Evolutionary conservation across 208 protist species (phyloP).

Genomic region (Spongospora subterranea): DNA sequence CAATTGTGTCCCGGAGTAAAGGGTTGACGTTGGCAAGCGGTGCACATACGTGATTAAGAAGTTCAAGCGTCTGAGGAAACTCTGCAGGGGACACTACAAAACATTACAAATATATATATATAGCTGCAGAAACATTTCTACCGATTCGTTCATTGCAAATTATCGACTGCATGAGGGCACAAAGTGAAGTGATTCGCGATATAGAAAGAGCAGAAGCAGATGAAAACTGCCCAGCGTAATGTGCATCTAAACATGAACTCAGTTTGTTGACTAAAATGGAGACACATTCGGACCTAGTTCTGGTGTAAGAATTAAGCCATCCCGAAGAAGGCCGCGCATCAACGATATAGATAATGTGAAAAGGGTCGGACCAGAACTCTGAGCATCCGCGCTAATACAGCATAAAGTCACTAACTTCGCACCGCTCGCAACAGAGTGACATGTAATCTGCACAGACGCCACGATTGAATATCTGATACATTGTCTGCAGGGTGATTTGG

Average conservation of each 20-base stretch:
- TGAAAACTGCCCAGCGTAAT: slow-evolving; percentile 29
- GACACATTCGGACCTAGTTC: too few species aligned
- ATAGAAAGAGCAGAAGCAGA: background rate
- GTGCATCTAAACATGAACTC: too few species aligned
- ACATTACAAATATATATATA: too few species aligned
- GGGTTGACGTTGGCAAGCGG: background rate
- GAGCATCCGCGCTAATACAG: slow-evolving; percentile 25
- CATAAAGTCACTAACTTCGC: slow-evolving; percentile 36
- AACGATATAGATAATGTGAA: slow-evolving; percentile 1
- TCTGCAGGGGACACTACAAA: slow-evolving; percentile 7
- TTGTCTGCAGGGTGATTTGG: too few species aligned
- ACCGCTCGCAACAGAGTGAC: background rate
- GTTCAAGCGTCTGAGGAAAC: slow-evolving; percentile 36
- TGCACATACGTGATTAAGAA: background rate
- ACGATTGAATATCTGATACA: too few species aligned
- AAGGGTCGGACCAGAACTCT: slow-evolving; percentile 11
- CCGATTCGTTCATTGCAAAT: slow-evolving; percentile 20
- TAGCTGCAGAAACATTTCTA: too few species aligned
- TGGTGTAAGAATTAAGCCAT: background rate
- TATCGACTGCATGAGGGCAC: background rate
- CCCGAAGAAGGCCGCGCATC: slow-evolving; percentile 31
- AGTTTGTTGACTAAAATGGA: too few species aligned
- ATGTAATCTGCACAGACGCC: background rate
- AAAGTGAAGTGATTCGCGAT: background rate
- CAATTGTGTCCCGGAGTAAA: background rate